These are phyloP conservation scores for Dictyostelium firmibasis DNA, from an alignment of 78 protist genomes.

Conservation along the genomic window DNA sequence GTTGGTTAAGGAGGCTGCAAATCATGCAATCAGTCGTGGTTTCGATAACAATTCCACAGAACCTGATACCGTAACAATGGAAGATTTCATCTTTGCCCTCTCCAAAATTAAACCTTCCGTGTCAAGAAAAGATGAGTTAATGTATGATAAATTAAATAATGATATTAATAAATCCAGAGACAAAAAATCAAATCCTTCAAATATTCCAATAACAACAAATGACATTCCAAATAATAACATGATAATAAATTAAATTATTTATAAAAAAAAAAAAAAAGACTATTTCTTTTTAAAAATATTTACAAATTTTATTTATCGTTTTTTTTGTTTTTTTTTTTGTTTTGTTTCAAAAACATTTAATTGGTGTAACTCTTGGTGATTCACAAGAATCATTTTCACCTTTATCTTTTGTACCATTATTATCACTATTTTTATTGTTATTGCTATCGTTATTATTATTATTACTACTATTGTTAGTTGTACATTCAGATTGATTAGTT, in stretches of 20 bases:
- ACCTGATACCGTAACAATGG: conserved; percentile 32
- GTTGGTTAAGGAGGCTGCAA: conserved; percentile 87
- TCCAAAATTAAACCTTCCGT: conserved; percentile 75
- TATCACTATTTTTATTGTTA: not conserved
- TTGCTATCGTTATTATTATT: not conserved
- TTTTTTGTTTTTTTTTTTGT: too few species aligned
- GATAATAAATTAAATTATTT: not conserved
- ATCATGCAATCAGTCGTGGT: conserved; percentile 21
- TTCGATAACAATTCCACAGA: not conserved
- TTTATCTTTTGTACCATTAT: not conserved
- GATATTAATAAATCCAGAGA: conserved; percentile 60
- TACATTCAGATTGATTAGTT: not conserved
- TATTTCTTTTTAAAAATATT: too few species aligned
- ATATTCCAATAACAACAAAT: not conserved
- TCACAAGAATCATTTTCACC: not conserved
- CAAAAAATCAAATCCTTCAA: not conserved
- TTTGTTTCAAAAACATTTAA: not conserved
- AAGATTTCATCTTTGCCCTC: conserved; percentile 51
- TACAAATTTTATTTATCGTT: not conserved
- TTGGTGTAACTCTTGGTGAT: not conserved
- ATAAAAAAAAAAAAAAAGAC: not conserved
- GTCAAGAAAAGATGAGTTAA: conserved; percentile 73
- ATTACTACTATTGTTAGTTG: not conserved
- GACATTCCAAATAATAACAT: not conserved
- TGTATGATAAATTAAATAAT: conserved; percentile 68